Evolutionary conservation across 1,284 basidiomycete genomes (phyloP).

Genomic region (Sanghuangporus sanghuang): DNA sequence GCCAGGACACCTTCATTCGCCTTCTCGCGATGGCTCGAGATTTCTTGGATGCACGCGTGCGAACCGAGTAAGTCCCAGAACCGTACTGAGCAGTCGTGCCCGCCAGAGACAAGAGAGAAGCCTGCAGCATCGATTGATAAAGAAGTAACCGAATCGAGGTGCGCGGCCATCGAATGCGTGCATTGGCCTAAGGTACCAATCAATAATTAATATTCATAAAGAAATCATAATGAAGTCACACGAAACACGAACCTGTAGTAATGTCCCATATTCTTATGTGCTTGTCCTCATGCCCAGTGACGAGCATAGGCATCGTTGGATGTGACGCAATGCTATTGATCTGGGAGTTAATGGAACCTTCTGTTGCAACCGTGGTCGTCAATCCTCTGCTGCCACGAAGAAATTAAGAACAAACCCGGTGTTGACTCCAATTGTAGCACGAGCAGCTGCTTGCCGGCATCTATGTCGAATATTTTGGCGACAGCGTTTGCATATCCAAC

Average conservation of each 20-base stretch:
- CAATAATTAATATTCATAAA: slow-evolving; percentile 1
- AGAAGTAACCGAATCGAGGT: slow-evolving; percentile 88
- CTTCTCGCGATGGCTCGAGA: slow-evolving; percentile 83
- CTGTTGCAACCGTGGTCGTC: slow-evolving; percentile 32
- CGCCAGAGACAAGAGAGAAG: slow-evolving; percentile 84
- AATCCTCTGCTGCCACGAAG: background rate
- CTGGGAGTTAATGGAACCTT: slow-evolving; percentile 70
- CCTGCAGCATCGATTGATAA: slow-evolving; percentile 85
- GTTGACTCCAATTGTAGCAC: slow-evolving; percentile 64
- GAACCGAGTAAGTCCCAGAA: slow-evolving; percentile 93
- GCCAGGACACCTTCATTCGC: slow-evolving; percentile 88
- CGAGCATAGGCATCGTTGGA: slow-evolving; percentile 83
- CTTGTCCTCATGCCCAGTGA: slow-evolving; percentile 93
- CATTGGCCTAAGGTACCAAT: slow-evolving; percentile 55
- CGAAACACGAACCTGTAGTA: slow-evolving; percentile 56
- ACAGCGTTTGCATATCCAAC: slow-evolving; percentile 89
- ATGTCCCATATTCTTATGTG: slow-evolving; percentile 89
- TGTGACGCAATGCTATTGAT: slow-evolving; percentile 90
- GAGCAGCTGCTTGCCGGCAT: slow-evolving; percentile 76
- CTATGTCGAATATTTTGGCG: slow-evolving; percentile 88
- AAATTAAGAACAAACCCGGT: slow-evolving; percentile 48
- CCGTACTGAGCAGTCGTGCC: slow-evolving; percentile 90
- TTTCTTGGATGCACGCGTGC: slow-evolving; percentile 83
- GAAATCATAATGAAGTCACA: slow-evolving; percentile 1
- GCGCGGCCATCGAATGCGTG: slow-evolving; percentile 86